Base-by-base conservation (phyloP, 2,329 filamentous ascomycete species). In the Lomentospora prolificans region DNA sequence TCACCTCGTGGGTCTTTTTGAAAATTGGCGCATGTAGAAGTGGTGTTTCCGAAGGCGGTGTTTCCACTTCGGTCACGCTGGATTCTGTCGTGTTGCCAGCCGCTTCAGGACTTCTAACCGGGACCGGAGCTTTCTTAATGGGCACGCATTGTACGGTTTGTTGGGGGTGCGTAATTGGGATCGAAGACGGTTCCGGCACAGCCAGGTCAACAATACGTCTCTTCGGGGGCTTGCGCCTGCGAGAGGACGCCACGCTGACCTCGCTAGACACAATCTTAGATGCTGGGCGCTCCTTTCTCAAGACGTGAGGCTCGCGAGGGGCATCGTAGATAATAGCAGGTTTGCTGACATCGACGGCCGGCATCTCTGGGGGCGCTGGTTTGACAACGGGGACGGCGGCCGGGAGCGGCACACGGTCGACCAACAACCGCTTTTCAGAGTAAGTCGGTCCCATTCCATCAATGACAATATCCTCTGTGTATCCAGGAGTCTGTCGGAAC, bases 401-500 rank as follows among this genome's bases (percentile, higher is more conserved):
- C 17, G 85, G 82, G 62, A 95, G 85, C 2, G 88, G 86, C 9
- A 79, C 88, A 50, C 91, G 84, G 53, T 96, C 91, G 4, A 91
- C 80, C 46, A 99, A 77, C 61, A 88, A 86, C 64, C 90, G 90
- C 66, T 84, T 85, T 73, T 99, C 94, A 14, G 84, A 81, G 65
- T 90, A 95, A n/a, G 81, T 86, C 1, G 94, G 92, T 0, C 86
- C 86, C 31, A 82, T 82, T 2, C 87, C 85, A 67, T 99, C 94
- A 62, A 99, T 92, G 50, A 90, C 76, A 58, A 97, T 84, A 65
- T 99, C 94, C 61, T 96, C 89, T 0, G 85, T 87, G 65, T 94
- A 95, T 4, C 94, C 94, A 9, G 92, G 89, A 0, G 89, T 90
- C 58, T 83, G 85, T 60, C 94, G 84, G 76, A 99, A 99, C 2